A percentile compares a stretch with the other conserved stretches of the same genome.
These are phyloP conservation scores for Thermothelomyces thermophilus DNA, from an alignment of 2,329 filamentous ascomycete genomes.

Conservation along the genomic window DNA sequence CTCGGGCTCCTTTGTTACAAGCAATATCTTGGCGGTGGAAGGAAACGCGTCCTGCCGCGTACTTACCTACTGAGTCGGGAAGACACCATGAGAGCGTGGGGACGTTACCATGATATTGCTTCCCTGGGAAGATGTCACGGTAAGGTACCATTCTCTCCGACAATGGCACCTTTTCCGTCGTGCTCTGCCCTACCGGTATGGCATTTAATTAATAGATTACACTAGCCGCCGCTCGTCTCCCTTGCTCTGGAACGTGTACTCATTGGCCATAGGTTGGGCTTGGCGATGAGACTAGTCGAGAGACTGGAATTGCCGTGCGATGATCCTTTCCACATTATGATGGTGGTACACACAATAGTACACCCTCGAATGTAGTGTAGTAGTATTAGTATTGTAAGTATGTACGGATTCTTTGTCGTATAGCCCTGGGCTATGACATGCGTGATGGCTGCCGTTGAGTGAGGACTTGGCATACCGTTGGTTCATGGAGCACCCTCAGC, in stretches of 20 bases:
- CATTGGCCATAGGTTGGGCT: slow-evolving; percentile 8
- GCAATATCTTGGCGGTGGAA: too few species aligned
- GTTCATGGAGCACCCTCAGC: too few species aligned
- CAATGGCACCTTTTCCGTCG: neutral
- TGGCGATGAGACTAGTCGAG: neutral
- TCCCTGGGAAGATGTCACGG: slow-evolving; percentile 14
- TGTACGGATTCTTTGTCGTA: too few species aligned
- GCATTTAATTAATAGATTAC: slow-evolving; percentile 10
- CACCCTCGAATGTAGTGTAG: too few species aligned
- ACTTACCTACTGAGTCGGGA: too few species aligned
- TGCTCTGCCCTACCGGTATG: slow-evolving; percentile 22
- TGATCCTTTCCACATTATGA: neutral
- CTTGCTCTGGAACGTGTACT: slow-evolving; percentile 4
- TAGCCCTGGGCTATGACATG: too few species aligned
- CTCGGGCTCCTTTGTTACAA: too few species aligned
- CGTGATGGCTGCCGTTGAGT: too few species aligned
- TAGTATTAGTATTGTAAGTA: too few species aligned
- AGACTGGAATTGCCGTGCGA: neutral
- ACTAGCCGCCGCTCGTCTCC: slow-evolving; percentile 15
- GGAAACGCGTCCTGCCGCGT: too few species aligned
- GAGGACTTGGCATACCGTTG: too few species aligned
- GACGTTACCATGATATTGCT: neutral
- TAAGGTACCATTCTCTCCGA: slow-evolving; percentile 20
- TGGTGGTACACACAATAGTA: too few species aligned
- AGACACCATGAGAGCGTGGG: neutral